These are phyloP conservation scores for Colletotrichum sp. DNA, from an alignment of 2,329 filamentous ascomycete species.

Conservation along the genomic window DNA sequence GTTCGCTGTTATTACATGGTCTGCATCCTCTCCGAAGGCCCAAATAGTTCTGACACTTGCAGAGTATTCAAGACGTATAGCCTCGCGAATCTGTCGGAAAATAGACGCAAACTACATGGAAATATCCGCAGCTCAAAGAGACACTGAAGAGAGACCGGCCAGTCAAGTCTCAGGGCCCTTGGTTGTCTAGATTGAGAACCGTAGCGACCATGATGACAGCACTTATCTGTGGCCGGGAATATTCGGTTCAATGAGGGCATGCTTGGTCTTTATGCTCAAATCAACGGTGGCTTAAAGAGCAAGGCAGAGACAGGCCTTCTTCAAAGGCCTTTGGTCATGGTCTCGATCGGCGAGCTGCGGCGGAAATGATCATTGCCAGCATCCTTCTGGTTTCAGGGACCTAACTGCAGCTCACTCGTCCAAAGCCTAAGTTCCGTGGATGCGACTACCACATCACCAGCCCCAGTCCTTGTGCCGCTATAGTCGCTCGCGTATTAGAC, in stretches of 20 bases:
- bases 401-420: neutral
- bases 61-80: neutral
- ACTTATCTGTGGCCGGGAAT: accelerated
- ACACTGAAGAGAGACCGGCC: accelerated
- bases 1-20: accelerated
- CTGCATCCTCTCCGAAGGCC: accelerated
- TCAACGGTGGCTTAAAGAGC: neutral
- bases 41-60: accelerated
- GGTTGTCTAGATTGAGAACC: accelerated
- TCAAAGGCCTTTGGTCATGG: neutral
- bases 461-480: neutral
- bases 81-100: accelerated
- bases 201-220: neutral
- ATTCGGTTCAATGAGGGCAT: neutral
- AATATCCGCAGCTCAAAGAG: accelerated
- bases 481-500: neutral
- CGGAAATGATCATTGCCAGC: neutral
- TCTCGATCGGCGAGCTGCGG: accelerated
- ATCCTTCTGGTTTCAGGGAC: neutral
- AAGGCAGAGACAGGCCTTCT: neutral
- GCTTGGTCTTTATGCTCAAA: neutral
- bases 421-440: accelerated
- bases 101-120: accelerated
- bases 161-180: neutral
- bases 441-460: neutral